These are phyloP conservation scores for Blastocystis sp. DNA, from an alignment of 352 stramenopile genomes.

Conservation along the genomic window DNA sequence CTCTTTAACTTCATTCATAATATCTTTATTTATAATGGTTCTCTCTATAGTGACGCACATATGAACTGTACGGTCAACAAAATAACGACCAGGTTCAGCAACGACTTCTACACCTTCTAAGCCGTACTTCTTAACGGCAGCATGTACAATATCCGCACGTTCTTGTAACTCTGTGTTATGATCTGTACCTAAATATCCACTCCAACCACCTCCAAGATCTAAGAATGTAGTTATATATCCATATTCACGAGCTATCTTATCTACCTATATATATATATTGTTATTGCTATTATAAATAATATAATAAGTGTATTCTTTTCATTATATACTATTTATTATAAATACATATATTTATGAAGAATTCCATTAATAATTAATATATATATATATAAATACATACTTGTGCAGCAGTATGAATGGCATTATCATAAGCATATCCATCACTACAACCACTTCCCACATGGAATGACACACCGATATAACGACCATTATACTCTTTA, in stretches of 20 bases:
- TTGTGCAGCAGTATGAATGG: background rate
- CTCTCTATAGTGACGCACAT: background rate
- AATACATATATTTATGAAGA: too few species aligned
- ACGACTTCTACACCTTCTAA: constrained; percentile 4
- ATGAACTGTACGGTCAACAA: constrained; percentile 9
- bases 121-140: constrained; percentile 7
- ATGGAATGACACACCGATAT: constrained; percentile 29
- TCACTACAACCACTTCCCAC: constrained; percentile 6
- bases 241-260: constrained; percentile 17
- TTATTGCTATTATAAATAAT: too few species aligned
- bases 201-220: constrained; percentile 31
- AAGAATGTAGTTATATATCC: constrained; percentile 20
- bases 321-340: too few species aligned
- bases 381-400: too few species aligned
- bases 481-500: constrained; percentile 11
- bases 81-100: constrained; percentile 26
- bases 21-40: too few species aligned
- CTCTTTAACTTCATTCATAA: too few species aligned
- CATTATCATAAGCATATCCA: constrained; percentile 8
- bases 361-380: too few species aligned
- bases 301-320: too few species aligned
- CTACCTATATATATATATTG: too few species aligned
- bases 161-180: background rate
- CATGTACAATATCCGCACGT: background rate
- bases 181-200: background rate